These are phyloP conservation scores for Evernia prunastri DNA, from an alignment of 495 filamentous ascomycete species.

Conservation along the genomic window DNA sequence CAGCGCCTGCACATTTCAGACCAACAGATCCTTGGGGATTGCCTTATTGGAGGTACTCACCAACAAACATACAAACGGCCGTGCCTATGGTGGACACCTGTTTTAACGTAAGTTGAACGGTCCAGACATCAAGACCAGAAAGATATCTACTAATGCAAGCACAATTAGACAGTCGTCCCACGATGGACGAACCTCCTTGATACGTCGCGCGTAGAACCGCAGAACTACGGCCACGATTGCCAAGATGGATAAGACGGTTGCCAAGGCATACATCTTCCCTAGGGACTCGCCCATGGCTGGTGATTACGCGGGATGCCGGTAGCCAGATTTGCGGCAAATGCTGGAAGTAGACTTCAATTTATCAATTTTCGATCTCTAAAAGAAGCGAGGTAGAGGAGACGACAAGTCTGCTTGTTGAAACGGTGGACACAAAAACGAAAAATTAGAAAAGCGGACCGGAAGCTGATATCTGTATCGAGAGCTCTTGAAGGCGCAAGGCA, in stretches of 20 bases:
- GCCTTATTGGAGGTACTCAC: background rate
- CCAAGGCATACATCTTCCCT: constrained; percentile 16
- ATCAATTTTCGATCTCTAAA: background rate
- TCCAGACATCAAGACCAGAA: background rate
- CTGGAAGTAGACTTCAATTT: background rate
- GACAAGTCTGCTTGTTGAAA: background rate
- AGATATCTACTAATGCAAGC: constrained; percentile 21
- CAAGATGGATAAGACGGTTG: background rate
- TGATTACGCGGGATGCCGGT: background rate
- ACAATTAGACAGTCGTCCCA: constrained; percentile 33
- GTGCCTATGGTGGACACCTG: constrained; percentile 10
- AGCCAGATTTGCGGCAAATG: background rate
- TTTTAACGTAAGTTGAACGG: background rate
- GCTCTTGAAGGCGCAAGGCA: background rate
- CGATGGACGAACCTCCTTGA: constrained; percentile 22
- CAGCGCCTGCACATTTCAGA: background rate
- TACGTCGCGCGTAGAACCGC: constrained; percentile 5
- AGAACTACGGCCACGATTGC: constrained; percentile 9
- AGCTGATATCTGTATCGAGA: background rate
- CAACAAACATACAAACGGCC: constrained; percentile 12
- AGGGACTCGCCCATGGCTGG: constrained; percentile 3
- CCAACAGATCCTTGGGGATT: too few relatives aligned
- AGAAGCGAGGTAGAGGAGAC: background rate
- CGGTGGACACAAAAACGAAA: background rate
- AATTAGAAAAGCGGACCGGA: background rate